Percentiles rank a stretch among this genome's conserved stretches.
phyloP scores from a whole-genome alignment of 2,329 filamentous ascomycete genomes.

The Helicocarpus griseus region DNA sequence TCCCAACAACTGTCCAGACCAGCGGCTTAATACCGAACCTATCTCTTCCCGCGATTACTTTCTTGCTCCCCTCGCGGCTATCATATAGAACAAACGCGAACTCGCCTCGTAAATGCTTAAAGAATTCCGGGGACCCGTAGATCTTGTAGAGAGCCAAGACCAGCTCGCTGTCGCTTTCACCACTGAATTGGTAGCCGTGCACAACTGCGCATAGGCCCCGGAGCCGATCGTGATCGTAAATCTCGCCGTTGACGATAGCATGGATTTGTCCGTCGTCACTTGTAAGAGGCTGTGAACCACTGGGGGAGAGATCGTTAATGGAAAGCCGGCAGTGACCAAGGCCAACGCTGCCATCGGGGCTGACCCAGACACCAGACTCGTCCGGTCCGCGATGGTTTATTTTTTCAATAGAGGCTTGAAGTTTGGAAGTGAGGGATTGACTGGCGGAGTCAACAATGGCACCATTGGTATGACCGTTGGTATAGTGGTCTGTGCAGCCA shows the following conservation, averaged over 20 bases:
- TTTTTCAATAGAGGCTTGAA: slow-evolving; percentile 20
- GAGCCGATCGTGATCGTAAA: slow-evolving; percentile 46
- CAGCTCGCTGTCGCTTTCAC: slow-evolving; percentile 43
- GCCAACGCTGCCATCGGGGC: slow-evolving; percentile 32
- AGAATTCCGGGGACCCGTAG: slow-evolving; percentile 36
- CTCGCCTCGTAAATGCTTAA: slow-evolving; percentile 43
- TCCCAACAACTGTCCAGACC: slow-evolving; percentile 38
- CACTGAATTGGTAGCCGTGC: slow-evolving; percentile 36
- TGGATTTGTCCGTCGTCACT: slow-evolving; percentile 34
- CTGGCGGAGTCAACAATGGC: not conserved
- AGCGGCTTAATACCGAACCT: slow-evolving; percentile 51
- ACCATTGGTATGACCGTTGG: not conserved
- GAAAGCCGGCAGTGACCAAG: slow-evolving; percentile 44
- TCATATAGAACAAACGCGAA: slow-evolving; percentile 47
- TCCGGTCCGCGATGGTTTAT: slow-evolving; percentile 41
- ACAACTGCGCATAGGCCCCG: slow-evolving; percentile 25
- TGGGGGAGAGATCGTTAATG: slow-evolving; percentile 43
- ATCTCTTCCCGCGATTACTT: slow-evolving; percentile 43
- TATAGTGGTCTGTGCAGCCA: not conserved
- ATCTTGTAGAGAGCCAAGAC: slow-evolving; percentile 44
- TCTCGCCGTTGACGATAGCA: slow-evolving; percentile 51
- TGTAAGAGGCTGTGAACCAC: slow-evolving; percentile 41
- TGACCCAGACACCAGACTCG: slow-evolving; percentile 38
- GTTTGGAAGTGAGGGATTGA: not conserved
- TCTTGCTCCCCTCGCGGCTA: slow-evolving; percentile 22